phyloP scores from a whole-genome alignment of 2,329 filamentous ascomycete species.

The Ophiostoma sp. region DNA sequence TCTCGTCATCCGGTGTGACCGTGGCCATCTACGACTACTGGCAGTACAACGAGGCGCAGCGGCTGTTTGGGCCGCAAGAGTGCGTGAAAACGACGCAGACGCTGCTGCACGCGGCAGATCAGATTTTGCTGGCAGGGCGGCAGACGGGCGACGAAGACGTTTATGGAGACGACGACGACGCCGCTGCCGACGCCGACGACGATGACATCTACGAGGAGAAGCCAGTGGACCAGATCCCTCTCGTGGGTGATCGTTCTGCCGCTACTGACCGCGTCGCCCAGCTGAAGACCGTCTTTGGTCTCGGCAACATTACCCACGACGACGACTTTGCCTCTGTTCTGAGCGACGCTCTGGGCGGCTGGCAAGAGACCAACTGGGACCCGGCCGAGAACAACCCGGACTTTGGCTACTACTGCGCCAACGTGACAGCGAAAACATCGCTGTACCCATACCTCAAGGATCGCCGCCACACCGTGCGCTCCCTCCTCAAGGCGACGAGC shows the following conservation, averaged over 20 bases:
- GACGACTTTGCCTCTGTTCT: slow-evolving; percentile 52
- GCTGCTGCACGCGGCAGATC: slow-evolving; percentile 53
- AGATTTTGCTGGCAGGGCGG: slow-evolving; percentile 46
- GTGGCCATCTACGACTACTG: slow-evolving; percentile 78
- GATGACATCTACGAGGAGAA: background rate
- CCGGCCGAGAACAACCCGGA: slow-evolving; percentile 44
- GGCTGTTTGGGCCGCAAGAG: slow-evolving; percentile 52
- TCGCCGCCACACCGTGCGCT: slow-evolving; percentile 39
- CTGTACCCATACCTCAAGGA: slow-evolving; percentile 46
- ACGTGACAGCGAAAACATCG: slow-evolving; percentile 44
- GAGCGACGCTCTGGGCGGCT: slow-evolving; percentile 42
- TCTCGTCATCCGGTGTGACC: slow-evolving; percentile 78
- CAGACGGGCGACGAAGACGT: slow-evolving; percentile 42
- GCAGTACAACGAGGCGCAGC: slow-evolving; percentile 56
- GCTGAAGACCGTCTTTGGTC: slow-evolving; percentile 48
- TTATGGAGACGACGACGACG: background rate
- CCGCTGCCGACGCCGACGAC: background rate
- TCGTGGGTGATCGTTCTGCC: background rate
- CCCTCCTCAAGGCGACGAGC: slow-evolving; percentile 45
- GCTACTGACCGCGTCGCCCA: slow-evolving; percentile 29
- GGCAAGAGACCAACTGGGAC: slow-evolving; percentile 58
- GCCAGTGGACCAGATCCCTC: background rate
- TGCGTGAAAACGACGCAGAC: slow-evolving; percentile 67
- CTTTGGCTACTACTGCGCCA: slow-evolving; percentile 52
- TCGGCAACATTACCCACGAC: slow-evolving; percentile 46